Conservation (phyloP, 2,329 filamentous ascomycete genomes). For the Bipolaris victoriae region DNA sequence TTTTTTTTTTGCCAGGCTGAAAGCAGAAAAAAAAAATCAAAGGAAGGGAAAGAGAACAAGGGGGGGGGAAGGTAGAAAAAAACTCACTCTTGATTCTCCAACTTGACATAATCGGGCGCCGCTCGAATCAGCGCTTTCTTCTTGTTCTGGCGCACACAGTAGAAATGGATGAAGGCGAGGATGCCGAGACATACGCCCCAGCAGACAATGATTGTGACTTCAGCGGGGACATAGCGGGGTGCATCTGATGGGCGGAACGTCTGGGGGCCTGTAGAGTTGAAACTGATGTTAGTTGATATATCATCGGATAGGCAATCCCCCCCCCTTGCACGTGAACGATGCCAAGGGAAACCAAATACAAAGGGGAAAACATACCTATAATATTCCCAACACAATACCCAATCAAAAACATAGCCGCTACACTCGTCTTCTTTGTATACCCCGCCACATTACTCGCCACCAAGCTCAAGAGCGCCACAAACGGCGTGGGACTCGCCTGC, state of each 20-base stretch:
- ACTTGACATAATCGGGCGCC: slow-evolving; percentile 62
- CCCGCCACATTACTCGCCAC: slow-evolving; percentile 67
- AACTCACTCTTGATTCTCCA: slow-evolving; percentile 69
- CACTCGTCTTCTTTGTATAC: slow-evolving; percentile 66
- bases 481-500: slow-evolving; percentile 64
- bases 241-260: slow-evolving; percentile 39
- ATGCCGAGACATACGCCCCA: slow-evolving; percentile 60
- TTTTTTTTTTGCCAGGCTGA: too few relatives aligned
- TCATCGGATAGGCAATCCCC: not conserved
- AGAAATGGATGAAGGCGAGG: slow-evolving; percentile 67
- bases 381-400: slow-evolving; percentile 52
- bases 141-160: slow-evolving; percentile 64
- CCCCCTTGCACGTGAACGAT: too few relatives aligned
- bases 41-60: too few relatives aligned
- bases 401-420: slow-evolving; percentile 58
- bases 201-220: slow-evolving; percentile 68
- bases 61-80: too few relatives aligned
- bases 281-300: not conserved
- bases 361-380: slow-evolving; percentile 31
- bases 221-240: slow-evolving; percentile 65
- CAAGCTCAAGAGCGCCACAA: slow-evolving; percentile 68
- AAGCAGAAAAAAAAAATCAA: too few relatives aligned
- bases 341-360: not conserved
- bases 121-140: slow-evolving; percentile 62
- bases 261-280: slow-evolving; percentile 50